Base-by-base conservation (phyloP, 1,139 yeast genomes). In the Magnusiomyces fungicola region DNA sequence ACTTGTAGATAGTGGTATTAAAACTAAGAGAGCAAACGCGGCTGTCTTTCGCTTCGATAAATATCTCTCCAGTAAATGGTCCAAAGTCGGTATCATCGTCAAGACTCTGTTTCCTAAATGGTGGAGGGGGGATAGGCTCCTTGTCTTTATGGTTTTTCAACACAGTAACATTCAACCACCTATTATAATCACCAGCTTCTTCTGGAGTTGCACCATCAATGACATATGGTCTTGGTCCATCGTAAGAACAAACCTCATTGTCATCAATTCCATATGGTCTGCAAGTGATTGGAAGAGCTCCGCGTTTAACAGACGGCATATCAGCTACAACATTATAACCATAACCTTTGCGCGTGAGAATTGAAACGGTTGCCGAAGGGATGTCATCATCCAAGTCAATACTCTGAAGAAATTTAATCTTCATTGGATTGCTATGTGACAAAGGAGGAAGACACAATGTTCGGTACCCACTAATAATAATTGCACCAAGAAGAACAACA, bases 1-100 rank as follows among this genome's bases (percentile, higher is more conserved):
- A 61, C 22, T 58, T 51, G 56, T 71, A 72, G n/a, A 63, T 66
- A 0, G 75, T 66, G 5, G 78, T 69, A 58, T 77, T 76, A 67
- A 87, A 86, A 21, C 66, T 63, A 34, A 87, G 56, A 25, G 70
- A 70, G 65, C 96, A 87, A 55, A 74, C 72, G 59, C 94, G 75
- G 62, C 80, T 82, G 38, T 80, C 79, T 21, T 75, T 74, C 1
- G 78, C 87, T 42, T 70, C 69, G 47, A 87, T 76, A 50, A 67
- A 67, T 38, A 87, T 59, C 53, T 81, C 81, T 0, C 87, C 89
- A 29, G 75, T 73, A 53, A 82, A 72, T 46, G 89, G 84, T 0
- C 86, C 85, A 62, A 78, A 83, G 25, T 44, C 47, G 14, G 37
- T 53, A 24, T 56, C 49, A 14, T 50, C 53, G 16, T 50, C 49